Evolutionary conservation across 2,329 filamentous ascomycete genomes (phyloP).

Genomic region (Phaeosphaeriaceae sp.): DNA sequence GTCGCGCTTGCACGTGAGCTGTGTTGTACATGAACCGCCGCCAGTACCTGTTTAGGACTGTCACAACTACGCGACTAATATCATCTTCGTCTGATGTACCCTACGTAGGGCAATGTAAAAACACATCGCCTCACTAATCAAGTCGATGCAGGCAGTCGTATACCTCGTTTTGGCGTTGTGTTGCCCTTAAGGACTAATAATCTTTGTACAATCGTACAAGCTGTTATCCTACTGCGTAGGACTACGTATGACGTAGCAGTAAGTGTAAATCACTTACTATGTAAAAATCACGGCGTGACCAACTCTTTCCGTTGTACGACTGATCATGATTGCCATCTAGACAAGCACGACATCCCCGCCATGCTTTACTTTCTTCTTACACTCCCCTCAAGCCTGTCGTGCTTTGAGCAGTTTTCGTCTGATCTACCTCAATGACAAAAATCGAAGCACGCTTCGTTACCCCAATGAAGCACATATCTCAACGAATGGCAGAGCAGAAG

Average conservation of each 20-base stretch:
- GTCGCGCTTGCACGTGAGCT: slow-evolving; percentile 3
- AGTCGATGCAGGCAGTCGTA: too few relatives aligned
- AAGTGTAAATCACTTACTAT: neutral
- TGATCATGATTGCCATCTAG: neutral
- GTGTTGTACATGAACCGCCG: neutral
- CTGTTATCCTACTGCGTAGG: too few relatives aligned
- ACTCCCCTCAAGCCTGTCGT: neutral
- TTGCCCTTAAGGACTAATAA: too few relatives aligned
- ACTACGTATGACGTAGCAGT: too few relatives aligned
- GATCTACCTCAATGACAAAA: neutral
- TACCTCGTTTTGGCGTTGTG: too few relatives aligned
- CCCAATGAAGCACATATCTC: neutral
- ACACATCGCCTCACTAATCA: too few relatives aligned
- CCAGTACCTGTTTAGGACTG: neutral
- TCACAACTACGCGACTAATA: too few relatives aligned
- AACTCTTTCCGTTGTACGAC: neutral
- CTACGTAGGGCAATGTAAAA: too few relatives aligned
- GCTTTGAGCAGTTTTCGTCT: neutral
- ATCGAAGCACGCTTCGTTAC: neutral
- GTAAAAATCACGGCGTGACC: neutral
- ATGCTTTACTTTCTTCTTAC: too few relatives aligned
- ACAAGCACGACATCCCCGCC: neutral
- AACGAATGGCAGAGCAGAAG: neutral
- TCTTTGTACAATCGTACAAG: too few relatives aligned
- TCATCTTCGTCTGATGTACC: too few relatives aligned